Percentiles rank a stretch among this genome's conserved stretches.
These are phyloP conservation scores for Kwoniella sp. DNA, from an alignment of 768 basidiomycete genomes.

Conservation along the genomic window DNA sequence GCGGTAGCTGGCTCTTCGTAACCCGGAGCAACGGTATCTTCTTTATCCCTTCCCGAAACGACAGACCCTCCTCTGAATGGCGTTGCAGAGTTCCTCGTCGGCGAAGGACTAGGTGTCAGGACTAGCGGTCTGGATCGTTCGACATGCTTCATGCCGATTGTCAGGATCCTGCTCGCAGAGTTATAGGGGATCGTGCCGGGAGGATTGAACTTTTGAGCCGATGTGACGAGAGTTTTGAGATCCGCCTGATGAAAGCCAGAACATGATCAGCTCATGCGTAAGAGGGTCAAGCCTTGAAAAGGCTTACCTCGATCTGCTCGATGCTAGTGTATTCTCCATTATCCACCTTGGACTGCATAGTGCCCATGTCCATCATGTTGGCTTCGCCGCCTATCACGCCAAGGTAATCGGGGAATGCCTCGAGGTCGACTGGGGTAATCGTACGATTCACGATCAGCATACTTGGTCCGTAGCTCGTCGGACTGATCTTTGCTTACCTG, in stretches of 20 bases:
- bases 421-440: constrained; percentile 32
- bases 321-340: constrained; percentile 46
- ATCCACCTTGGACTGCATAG: constrained; percentile 53
- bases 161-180: constrained; percentile 40
- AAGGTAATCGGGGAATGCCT: constrained; percentile 52
- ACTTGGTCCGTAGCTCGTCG: too few species aligned
- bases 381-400: constrained; percentile 54
- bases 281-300: neutral
- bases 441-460: neutral
- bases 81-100: constrained; percentile 33
- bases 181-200: constrained; percentile 46
- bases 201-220: constrained; percentile 52
- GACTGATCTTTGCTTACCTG: constrained; percentile 18
- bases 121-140: constrained; percentile 40
- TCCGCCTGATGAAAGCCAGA: constrained; percentile 35
- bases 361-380: constrained; percentile 56
- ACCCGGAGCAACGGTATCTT: constrained; percentile 21
- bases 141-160: constrained; percentile 46
- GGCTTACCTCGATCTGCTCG: constrained; percentile 47
- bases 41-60: constrained; percentile 33
- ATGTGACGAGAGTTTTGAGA: constrained; percentile 39
- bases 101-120: constrained; percentile 50
- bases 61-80: constrained; percentile 28
- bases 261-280: neutral
- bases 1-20: constrained; percentile 20